These are phyloP conservation scores for Wickerhamomyces canadensis DNA, from an alignment of 805 yeast species.

Conservation along the genomic window DNA sequence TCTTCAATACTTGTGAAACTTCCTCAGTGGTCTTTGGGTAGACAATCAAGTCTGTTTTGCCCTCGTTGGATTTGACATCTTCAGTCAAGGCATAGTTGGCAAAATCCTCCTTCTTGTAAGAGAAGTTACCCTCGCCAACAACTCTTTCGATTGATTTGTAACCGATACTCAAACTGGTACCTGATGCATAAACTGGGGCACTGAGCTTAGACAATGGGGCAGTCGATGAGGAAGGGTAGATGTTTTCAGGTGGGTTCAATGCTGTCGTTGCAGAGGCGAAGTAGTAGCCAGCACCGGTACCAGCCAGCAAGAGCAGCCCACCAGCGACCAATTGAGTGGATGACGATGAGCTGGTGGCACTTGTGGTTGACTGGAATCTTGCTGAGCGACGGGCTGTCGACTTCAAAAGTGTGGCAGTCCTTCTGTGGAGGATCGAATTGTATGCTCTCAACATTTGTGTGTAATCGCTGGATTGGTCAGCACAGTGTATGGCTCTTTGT, in stretches of 20 bases:
- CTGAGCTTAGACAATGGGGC: neutral
- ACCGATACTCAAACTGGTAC: slow-evolving; percentile 8
- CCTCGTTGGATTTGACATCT: slow-evolving; percentile 23
- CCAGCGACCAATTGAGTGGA: neutral
- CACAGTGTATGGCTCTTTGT: no score
- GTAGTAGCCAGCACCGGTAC: slow-evolving; percentile 10
- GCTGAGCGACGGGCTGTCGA: neutral
- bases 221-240: slow-evolving; percentile 4
- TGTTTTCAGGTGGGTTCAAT: slow-evolving; percentile 3
- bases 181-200: slow-evolving; percentile 10
- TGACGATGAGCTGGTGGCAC: neutral
- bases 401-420: neutral
- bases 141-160: slow-evolving; percentile 8
- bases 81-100: slow-evolving; percentile 6
- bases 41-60: slow-evolving; percentile 50
- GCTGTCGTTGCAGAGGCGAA: slow-evolving; percentile 1
- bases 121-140: slow-evolving; percentile 6
- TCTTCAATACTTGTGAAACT: slow-evolving; percentile 52
- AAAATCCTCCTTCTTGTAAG: slow-evolving; percentile 10
- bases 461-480: no score
- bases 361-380: slow-evolving; percentile 6
- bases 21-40: slow-evolving; percentile 59
- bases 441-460: no score
- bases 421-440: no score
- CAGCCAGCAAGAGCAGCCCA: slow-evolving; percentile 4